Conservation (phyloP, 805 yeast species). For the Metschnikowia orientalis region DNA sequence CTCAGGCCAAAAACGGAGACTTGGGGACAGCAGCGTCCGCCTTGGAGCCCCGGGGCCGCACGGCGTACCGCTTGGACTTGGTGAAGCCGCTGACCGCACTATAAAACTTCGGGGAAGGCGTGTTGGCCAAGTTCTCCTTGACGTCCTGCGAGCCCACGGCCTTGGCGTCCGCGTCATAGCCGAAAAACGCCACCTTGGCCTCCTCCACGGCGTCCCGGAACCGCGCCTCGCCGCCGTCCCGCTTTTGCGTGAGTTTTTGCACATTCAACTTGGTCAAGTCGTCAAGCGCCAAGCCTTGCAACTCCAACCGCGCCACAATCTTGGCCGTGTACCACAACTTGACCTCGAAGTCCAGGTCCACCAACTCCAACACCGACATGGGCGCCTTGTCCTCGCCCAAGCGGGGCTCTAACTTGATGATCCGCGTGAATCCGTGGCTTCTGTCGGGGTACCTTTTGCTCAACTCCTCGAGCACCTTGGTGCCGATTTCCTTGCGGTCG, state of each 20-base stretch:
- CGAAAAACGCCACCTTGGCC: conserved; percentile 35
- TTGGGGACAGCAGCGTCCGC: conserved; percentile 23
- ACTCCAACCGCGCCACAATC: conserved; percentile 73
- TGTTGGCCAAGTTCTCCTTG: conserved; percentile 28
- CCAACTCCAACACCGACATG: conserved; percentile 81
- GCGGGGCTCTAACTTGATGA: conserved; percentile 78
- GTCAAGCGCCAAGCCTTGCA: conserved; percentile 51
- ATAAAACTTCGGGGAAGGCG: conserved; percentile 28
- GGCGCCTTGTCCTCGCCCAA: conserved; percentile 83
- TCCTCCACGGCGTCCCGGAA: conserved; percentile 63
- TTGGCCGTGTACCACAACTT: conserved; percentile 76
- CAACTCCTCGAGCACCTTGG: conserved; percentile 65
- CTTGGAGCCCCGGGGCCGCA: conserved; percentile 24
- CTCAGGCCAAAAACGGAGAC: conserved; percentile 29
- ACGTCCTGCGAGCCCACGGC: conserved; percentile 22
- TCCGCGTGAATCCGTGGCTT: conserved; percentile 80
- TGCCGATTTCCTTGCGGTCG: conserved; percentile 23
- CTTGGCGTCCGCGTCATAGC: conserved; percentile 28
- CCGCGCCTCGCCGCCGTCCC: conserved; percentile 47
- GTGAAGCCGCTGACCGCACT: conserved; percentile 19
- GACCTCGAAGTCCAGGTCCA: conserved; percentile 62
- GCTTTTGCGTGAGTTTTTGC: conserved; percentile 41
- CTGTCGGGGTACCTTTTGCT: conserved; percentile 60
- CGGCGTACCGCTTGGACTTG: conserved; percentile 32
- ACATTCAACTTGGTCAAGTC: conserved; percentile 53